Evolutionary conservation across 352 stramenopile species (phyloP), one percentile per base, ranked within the genome.

Genomic region (Phytophthora pluvialis): DNA sequence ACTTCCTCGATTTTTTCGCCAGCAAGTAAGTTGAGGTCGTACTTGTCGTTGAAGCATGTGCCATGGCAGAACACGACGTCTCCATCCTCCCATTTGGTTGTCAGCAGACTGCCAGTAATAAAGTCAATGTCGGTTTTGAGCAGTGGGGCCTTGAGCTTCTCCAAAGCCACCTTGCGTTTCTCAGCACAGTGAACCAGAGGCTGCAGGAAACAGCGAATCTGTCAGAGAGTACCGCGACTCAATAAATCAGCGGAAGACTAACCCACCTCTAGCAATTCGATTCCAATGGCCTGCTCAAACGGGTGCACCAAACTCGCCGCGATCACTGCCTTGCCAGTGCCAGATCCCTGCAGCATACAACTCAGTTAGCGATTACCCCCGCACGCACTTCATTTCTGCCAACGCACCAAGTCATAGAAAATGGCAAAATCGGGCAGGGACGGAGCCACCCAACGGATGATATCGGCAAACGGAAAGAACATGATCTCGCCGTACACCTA

Each of bases 401-500:
- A 40, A 53, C 64, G 39, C 58, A 95, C 87, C 58, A 95, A 65
- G 55, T 95, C 88, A 55, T 94, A 95, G 59, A 95, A 94, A 52
- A 94, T 75, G 9, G 83, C 58, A 52, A 91, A 77, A 44, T 90
- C 79, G 1, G 83, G 84, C 11, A 95, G 72, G 7, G 62, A 80
- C 4, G 84, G 73, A 13, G 80, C 78, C 29, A 94, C 68, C 59
- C 66, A 92, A 28, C 78, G 77, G 29, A 95, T 80, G 6, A 82
- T 78, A 21, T 93, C 79, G 1, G 82, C 88, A 59, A 95, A 95
- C 15, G 85, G 85, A 48, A 95, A 94, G 59, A 95, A 95, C 29
- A 83, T 38, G 46, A 95, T 93, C 60, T 95, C 88, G 15, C 88
- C 88, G 44, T 94, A 95, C 40, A 94, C 81, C 87, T 95, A 60